Evolutionary conservation across 257 asterid genomes (phyloP).

Genomic region (Apocynum venetum): DNA sequence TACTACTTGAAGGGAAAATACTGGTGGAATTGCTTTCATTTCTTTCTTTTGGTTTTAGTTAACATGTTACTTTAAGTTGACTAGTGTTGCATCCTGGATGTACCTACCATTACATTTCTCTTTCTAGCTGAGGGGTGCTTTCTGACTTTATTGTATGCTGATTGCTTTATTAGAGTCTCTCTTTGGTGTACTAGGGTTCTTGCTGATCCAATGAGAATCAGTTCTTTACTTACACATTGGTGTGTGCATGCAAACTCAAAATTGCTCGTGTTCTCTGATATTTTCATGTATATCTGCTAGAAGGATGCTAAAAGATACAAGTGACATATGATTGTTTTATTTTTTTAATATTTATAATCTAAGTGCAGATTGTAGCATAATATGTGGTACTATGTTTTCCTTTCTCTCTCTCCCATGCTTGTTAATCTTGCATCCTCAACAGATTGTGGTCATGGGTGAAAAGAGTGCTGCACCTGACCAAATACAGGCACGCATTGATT

Average conservation of each 20-base stretch:
- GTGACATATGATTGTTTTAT: not conserved
- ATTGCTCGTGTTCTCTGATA: not conserved
- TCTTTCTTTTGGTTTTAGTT: not conserved
- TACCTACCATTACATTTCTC: not conserved
- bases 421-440: conserved; percentile 28
- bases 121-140: not conserved
- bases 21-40: not conserved
- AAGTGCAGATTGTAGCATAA: not conserved
- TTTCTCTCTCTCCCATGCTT: not conserved
- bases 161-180: not conserved
- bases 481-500: conserved; percentile 47
- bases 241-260: not conserved
- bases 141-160: not conserved
- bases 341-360: too few relatives aligned
- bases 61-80: not conserved
- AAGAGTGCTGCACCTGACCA: conserved; percentile 37
- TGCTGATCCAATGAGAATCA: not conserved
- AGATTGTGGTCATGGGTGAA: conserved; percentile 46
- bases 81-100: not conserved
- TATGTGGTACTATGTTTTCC: not conserved
- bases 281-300: not conserved
- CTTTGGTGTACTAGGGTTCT: not conserved
- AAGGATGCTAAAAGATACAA: not conserved
- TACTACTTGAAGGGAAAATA: too few relatives aligned
- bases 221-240: not conserved